A percentile compares a stretch with the other conserved stretches of the same genome.
These are phyloP conservation scores for Hemileccinum rubropunctum DNA, from an alignment of 768 basidiomycete species.

Conservation along the genomic window DNA sequence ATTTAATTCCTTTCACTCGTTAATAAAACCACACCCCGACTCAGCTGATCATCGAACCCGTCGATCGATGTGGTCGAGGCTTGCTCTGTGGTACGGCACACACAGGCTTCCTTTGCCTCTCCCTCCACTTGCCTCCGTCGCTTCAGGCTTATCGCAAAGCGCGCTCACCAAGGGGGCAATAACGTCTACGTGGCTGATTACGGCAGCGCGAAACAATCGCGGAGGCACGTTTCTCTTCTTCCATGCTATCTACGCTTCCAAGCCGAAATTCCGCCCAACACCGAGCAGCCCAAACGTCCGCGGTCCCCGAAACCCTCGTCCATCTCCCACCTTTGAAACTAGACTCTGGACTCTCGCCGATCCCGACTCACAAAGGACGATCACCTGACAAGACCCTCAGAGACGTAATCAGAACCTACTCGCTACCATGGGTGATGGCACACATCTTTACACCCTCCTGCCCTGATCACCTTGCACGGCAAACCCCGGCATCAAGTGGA, in stretches of 20 bases:
- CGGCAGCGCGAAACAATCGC: slow-evolving; percentile 3
- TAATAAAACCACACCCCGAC: no score
- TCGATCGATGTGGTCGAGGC: no score
- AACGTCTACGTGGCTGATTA: slow-evolving; percentile 4
- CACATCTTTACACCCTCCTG: slow-evolving; percentile 1
- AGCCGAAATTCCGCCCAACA: neutral
- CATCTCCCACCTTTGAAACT: neutral
- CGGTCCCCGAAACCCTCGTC: slow-evolving; percentile 2
- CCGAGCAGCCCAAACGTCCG: neutral
- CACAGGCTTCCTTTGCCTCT: no score
- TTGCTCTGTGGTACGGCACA: no score
- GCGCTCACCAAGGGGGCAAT: neutral
- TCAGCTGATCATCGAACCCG: no score
- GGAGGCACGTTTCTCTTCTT: slow-evolving; percentile 12
- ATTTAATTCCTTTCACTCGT: no score
- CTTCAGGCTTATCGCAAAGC: slow-evolving; percentile 17
- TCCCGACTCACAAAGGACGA: slow-evolving; percentile 1
- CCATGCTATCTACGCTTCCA: slow-evolving; percentile 9
- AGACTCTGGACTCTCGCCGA: neutral
- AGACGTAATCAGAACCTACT: slow-evolving; percentile 12
- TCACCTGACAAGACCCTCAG: neutral
- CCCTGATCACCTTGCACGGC: slow-evolving; percentile 18
- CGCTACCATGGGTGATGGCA: neutral
- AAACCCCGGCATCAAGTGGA: neutral
- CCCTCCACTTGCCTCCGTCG: neutral